These are phyloP conservation scores for Microstroma glucosiphilum DNA, from an alignment of 1,284 basidiomycete genomes.

Conservation along the genomic window DNA sequence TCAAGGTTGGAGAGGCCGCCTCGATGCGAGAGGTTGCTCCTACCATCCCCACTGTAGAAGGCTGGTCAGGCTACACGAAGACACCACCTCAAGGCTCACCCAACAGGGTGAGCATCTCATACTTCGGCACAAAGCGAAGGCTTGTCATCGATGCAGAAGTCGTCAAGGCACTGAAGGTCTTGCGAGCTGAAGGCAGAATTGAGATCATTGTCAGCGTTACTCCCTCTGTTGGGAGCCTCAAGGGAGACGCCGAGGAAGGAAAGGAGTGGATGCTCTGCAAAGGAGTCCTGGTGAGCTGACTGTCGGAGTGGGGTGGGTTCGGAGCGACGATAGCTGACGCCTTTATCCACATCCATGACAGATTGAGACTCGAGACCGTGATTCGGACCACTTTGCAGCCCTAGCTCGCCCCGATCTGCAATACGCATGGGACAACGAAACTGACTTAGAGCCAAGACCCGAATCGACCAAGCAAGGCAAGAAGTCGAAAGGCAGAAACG, in stretches of 20 bases:
- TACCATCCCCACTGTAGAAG: background rate
- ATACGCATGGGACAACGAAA: conserved; percentile 18
- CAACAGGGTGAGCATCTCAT: conserved; percentile 75
- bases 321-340: conserved; percentile 4
- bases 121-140: conserved; percentile 76
- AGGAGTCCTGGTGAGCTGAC: conserved; percentile 64
- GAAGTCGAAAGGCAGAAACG: conserved; percentile 3
- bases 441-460: background rate
- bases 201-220: conserved; percentile 66
- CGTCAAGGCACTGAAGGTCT: conserved; percentile 72
- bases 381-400: conserved; percentile 22
- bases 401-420: conserved; percentile 23
- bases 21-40: too few relatives aligned
- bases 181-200: conserved; percentile 73
- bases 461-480: conserved; percentile 3
- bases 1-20: too few relatives aligned
- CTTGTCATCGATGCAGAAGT: conserved; percentile 82
- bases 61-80: conserved; percentile 18
- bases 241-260: conserved; percentile 50
- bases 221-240: background rate
- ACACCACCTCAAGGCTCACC: conserved; percentile 50
- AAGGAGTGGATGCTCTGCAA: conserved; percentile 56
- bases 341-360: too few relatives aligned
- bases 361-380: conserved; percentile 29
- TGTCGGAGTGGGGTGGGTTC: background rate